phyloP scores from a whole-genome alignment of 257 asterid species.

The Nicotiana tabacum region DNA sequence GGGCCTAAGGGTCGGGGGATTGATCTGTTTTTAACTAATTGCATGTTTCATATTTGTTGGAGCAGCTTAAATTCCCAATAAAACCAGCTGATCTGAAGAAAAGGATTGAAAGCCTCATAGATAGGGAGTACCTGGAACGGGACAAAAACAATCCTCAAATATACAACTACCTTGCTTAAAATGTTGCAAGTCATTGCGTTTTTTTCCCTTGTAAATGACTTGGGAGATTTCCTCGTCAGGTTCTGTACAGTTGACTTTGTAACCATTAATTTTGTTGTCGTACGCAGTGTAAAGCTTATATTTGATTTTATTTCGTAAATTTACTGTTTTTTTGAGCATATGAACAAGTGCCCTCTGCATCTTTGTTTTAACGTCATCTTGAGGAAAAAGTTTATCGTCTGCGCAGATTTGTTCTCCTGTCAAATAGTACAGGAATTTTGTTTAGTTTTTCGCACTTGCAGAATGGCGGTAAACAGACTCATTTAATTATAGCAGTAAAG shows the following conservation, averaged over 20 bases:
- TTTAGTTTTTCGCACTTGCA: neutral
- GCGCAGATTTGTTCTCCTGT: neutral
- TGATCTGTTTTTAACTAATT: neutral
- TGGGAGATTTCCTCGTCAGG: conserved; percentile 32
- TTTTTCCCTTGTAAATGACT: conserved; percentile 29
- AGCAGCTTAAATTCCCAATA: conserved; percentile 95
- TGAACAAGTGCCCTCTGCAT: neutral
- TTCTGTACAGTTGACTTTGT: conserved; percentile 58
- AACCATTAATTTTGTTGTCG: conserved; percentile 25
- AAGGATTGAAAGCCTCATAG: conserved; percentile 93
- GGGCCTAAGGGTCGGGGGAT: neutral
- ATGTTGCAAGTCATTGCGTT: conserved; percentile 10
- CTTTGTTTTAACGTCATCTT: neutral
- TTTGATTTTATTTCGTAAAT: neutral
- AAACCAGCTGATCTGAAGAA: conserved; percentile 98
- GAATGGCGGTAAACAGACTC: too few species aligned
- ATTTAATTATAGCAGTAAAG: too few species aligned
- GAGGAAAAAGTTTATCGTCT: neutral
- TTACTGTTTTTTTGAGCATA: neutral
- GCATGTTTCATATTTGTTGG: neutral
- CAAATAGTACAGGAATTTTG: neutral
- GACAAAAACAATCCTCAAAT: conserved; percentile 91
- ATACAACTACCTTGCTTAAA: conserved; percentile 89
- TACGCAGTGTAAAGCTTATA: conserved; percentile 25
- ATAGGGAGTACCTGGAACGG: conserved; percentile 87